Percentiles rank a stretch among this genome's conserved stretches.
phyloP scores from a whole-genome alignment of 73 alveolate species.

The Paramecium sexaurelia region DNA sequence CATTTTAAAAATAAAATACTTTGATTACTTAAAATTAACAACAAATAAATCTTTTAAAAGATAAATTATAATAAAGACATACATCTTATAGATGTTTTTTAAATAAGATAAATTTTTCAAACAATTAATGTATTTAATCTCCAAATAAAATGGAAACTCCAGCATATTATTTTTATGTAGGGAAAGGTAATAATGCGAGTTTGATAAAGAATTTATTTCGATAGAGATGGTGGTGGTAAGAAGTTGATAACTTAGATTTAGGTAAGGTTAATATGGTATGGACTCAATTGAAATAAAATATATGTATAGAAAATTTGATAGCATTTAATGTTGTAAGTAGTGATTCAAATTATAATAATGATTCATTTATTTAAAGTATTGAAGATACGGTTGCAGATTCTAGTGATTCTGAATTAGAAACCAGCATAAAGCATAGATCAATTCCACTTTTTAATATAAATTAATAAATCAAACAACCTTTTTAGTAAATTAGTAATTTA shows the following conservation, averaged over 20 bases:
- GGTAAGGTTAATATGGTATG: constrained; percentile 36
- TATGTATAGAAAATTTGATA: neutral
- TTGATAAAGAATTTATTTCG: constrained; percentile 75
- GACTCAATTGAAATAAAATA: constrained; percentile 55
- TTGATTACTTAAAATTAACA: neutral
- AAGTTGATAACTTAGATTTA: constrained; percentile 64
- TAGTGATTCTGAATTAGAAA: constrained; percentile 59
- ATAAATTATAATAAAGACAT: neutral
- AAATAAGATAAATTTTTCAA: constrained; percentile 48
- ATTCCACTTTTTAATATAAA: neutral
- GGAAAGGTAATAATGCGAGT: constrained; percentile 84
- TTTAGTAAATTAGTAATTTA: neutral
- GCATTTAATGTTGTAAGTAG: neutral
- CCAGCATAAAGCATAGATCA: neutral
- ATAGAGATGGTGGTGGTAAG: constrained; percentile 87
- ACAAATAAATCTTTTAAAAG: constrained; percentile 38
- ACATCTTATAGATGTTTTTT: constrained; percentile 52
- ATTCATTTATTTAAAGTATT: neutral
- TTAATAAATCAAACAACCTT: neutral
- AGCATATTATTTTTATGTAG: constrained; percentile 78
- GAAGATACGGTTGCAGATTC: constrained; percentile 52
- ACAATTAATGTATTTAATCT: neutral
- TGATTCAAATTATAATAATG: constrained; percentile 35
- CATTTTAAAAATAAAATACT: neutral
- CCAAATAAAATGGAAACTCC: constrained; percentile 57